Percentiles rank a stretch among this genome's conserved stretches.
These are phyloP conservation scores for Mucor irregularis DNA, from an alignment of 371 early-diverging fungal species.

Conservation along the genomic window DNA sequence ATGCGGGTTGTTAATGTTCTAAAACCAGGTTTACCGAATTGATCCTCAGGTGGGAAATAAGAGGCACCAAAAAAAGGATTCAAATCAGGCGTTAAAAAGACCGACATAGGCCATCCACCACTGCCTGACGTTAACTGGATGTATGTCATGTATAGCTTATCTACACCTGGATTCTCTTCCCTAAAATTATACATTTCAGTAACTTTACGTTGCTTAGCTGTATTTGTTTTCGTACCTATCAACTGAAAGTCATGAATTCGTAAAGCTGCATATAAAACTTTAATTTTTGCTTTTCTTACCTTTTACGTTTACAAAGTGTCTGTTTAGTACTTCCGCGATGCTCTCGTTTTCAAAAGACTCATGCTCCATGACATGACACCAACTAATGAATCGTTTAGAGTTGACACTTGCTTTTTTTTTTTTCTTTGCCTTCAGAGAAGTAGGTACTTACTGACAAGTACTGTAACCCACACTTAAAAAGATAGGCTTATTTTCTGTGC, in stretches of 20 bases:
- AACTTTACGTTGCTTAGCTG: neutral
- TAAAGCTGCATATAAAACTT: neutral
- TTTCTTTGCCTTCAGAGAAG: neutral
- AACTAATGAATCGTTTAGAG: slow-evolving; percentile 28
- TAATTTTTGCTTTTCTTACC: slow-evolving; percentile 23
- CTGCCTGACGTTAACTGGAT: slow-evolving; percentile 53
- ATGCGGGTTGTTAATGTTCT: slow-evolving; percentile 47
- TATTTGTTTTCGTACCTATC: slow-evolving; percentile 26
- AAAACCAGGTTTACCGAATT: slow-evolving; percentile 55
- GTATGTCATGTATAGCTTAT: slow-evolving; percentile 65
- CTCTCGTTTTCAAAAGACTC: slow-evolving; percentile 65
- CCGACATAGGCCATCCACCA: slow-evolving; percentile 69
- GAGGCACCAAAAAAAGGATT: slow-evolving; percentile 70
- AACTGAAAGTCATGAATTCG: slow-evolving; percentile 19
- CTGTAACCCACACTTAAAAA: slow-evolving; percentile 71
- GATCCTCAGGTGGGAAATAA: slow-evolving; percentile 65
- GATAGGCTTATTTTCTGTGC: slow-evolving; percentile 57
- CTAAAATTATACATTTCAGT: slow-evolving; percentile 54
- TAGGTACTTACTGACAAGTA: slow-evolving; percentile 59
- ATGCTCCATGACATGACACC: slow-evolving; percentile 76
- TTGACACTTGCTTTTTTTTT: neutral
- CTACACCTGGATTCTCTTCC: slow-evolving; percentile 61
- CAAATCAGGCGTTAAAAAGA: slow-evolving; percentile 65
- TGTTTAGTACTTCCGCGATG: slow-evolving; percentile 62
- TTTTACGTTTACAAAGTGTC: slow-evolving; percentile 60